phyloP scores from a whole-genome alignment of 192 early-diverging fungal genomes.

The Geranomyces michiganensis region DNA sequence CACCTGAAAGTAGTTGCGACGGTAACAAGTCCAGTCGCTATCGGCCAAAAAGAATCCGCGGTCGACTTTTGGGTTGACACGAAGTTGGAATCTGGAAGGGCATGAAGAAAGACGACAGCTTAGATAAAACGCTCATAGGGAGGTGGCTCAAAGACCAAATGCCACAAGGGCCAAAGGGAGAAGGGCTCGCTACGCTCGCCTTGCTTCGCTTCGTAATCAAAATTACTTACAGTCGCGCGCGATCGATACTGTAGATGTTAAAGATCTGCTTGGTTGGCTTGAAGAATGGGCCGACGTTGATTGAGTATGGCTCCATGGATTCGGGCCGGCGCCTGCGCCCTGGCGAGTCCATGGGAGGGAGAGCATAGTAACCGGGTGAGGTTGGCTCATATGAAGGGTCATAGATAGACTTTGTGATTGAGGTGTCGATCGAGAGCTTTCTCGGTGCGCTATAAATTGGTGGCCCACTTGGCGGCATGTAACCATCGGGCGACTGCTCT shows the following conservation, averaged over 20 bases:
- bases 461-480: not conserved
- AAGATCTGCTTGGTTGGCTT: slow-evolving; percentile 64
- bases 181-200: too few relatives aligned
- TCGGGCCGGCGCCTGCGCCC: slow-evolving; percentile 24
- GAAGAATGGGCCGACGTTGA: slow-evolving; percentile 68
- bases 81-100: slow-evolving; percentile 55
- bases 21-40: slow-evolving; percentile 94
- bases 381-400: slow-evolving; percentile 1
- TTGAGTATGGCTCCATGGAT: slow-evolving; percentile 14
- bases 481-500: not conserved
- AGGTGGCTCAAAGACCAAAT: too few relatives aligned
- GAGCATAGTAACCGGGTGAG: slow-evolving; percentile 17
- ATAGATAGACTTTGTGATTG: not conserved
- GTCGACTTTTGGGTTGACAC: slow-evolving; percentile 79
- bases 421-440: slow-evolving; percentile 31
- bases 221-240: slow-evolving; percentile 22
- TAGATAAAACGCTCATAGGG: too few relatives aligned
- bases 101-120: not conserved
- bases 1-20: slow-evolving; percentile 97
- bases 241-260: slow-evolving; percentile 68
- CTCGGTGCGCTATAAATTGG: not conserved
- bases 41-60: slow-evolving; percentile 93
- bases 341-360: slow-evolving; percentile 26
- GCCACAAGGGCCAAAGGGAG: too few relatives aligned
- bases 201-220: too few relatives aligned